These are phyloP conservation scores for Colletotrichum liaoningense DNA, from an alignment of 2,329 filamentous ascomycete species.

Conservation along the genomic window DNA sequence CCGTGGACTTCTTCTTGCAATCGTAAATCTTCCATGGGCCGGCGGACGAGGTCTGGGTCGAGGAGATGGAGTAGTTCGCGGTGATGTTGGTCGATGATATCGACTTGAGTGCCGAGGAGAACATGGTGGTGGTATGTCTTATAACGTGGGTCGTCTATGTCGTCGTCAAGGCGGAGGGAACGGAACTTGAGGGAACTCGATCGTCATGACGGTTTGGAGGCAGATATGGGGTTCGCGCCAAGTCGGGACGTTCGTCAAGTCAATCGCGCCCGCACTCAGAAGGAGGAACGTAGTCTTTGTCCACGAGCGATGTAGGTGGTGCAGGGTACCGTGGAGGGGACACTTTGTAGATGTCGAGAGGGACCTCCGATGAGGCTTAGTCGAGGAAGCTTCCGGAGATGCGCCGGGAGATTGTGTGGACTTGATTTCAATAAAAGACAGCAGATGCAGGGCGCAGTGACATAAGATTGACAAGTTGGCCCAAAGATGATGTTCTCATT, in stretches of 20 bases:
- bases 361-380: not conserved
- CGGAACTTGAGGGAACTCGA: slow-evolving; percentile 28
- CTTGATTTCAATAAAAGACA: not conserved
- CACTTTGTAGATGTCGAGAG: not conserved
- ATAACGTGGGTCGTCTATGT: slow-evolving; percentile 23
- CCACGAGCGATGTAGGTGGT: slow-evolving; percentile 15
- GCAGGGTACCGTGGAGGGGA: not conserved
- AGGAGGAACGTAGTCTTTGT: slow-evolving; percentile 3
- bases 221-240: slow-evolving; percentile 27
- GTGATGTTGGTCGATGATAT: slow-evolving; percentile 91
- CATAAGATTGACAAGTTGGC: slow-evolving; percentile 12
- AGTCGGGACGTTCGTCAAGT: slow-evolving; percentile 15
- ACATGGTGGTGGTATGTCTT: slow-evolving; percentile 70
- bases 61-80: slow-evolving; percentile 87
- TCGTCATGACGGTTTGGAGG: slow-evolving; percentile 37
- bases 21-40: slow-evolving; percentile 99
- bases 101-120: slow-evolving; percentile 92
- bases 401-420: not conserved
- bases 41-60: slow-evolving; percentile 79
- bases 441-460: not conserved
- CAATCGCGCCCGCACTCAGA: slow-evolving; percentile 3
- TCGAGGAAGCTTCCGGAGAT: not conserved
- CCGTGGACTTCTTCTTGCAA: slow-evolving; percentile 95
- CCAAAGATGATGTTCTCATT: slow-evolving; percentile 22
- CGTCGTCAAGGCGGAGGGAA: slow-evolving; percentile 35